Percentiles rank a stretch among this genome's conserved stretches.
These are phyloP conservation scores for Chionographis japonica DNA, from an alignment of 106 monocot genomes.

Conservation along the genomic window DNA sequence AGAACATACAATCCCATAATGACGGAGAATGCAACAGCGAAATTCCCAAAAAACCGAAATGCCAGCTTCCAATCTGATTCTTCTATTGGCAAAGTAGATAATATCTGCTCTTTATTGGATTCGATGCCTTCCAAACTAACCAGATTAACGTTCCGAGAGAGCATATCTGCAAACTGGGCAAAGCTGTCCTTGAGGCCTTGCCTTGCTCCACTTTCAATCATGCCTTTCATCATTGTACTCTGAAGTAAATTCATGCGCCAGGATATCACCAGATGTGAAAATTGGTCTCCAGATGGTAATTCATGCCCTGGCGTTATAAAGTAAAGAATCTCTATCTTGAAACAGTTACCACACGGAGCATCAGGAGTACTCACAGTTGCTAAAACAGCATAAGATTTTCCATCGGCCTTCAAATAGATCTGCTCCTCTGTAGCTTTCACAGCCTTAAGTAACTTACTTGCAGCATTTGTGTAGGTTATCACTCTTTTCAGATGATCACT, in stretches of 20 bases:
- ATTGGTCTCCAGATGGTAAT: constrained; percentile 43
- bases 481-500: constrained; percentile 51
- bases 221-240: constrained; percentile 89
- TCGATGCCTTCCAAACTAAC: constrained; percentile 38
- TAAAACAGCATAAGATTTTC: constrained; percentile 63
- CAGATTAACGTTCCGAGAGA: constrained; percentile 50
- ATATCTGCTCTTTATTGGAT: constrained; percentile 58
- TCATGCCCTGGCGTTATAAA: constrained; percentile 65
- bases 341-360: constrained; percentile 75
- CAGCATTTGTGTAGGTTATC: constrained; percentile 64
- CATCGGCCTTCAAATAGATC: constrained; percentile 73
- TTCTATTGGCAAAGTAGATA: constrained; percentile 45
- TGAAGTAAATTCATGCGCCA: constrained; percentile 84
- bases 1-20: constrained; percentile 42
- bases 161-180: constrained; percentile 36
- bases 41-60: constrained; percentile 52
- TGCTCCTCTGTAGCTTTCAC: constrained; percentile 83
- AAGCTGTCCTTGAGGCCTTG: constrained; percentile 68
- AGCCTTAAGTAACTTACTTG: constrained; percentile 71
- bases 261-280: constrained; percentile 50
- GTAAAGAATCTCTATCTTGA: constrained; percentile 66
- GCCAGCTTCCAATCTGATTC: constrained; percentile 60
- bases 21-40: constrained; percentile 45
- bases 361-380: constrained; percentile 77
- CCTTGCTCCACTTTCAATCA: constrained; percentile 87